phyloP scores from a whole-genome alignment of 169 alveolate species.

The Pseudocohnilembus persalinus region DNA sequence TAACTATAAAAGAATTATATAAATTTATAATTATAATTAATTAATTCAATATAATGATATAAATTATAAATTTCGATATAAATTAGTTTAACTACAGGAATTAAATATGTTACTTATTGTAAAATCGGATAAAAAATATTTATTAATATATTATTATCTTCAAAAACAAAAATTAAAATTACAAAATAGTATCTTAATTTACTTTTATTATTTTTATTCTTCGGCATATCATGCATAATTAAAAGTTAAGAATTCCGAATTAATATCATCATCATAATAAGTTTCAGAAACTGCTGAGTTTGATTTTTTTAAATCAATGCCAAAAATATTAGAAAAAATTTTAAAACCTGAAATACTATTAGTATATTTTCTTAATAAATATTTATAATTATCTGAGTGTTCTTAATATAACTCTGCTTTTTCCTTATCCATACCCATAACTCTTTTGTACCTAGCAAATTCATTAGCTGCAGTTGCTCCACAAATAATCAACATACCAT shows the following conservation, averaged over 20 bases:
- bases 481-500: background rate
- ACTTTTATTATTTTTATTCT: too few relatives aligned
- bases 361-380: background rate
- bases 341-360: background rate
- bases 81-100: too few relatives aligned
- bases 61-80: too few relatives aligned
- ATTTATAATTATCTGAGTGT: background rate
- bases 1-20: too few relatives aligned
- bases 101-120: too few relatives aligned
- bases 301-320: background rate
- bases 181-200: too few relatives aligned
- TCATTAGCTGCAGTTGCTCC: background rate
- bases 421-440: background rate
- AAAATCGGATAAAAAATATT: too few relatives aligned
- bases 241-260: background rate
- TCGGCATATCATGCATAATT: background rate
- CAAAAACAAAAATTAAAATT: too few relatives aligned
- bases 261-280: background rate
- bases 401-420: background rate
- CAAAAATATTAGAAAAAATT: background rate
- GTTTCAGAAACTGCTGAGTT: background rate
- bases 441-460: background rate
- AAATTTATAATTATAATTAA: too few relatives aligned
- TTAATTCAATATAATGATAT: too few relatives aligned
- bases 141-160: too few relatives aligned